Evolutionary conservation across 164 flowering plant genomes (phyloP), one percentile per base, ranked within the genome.

Genomic region (Pachysandra terminalis): DNA sequence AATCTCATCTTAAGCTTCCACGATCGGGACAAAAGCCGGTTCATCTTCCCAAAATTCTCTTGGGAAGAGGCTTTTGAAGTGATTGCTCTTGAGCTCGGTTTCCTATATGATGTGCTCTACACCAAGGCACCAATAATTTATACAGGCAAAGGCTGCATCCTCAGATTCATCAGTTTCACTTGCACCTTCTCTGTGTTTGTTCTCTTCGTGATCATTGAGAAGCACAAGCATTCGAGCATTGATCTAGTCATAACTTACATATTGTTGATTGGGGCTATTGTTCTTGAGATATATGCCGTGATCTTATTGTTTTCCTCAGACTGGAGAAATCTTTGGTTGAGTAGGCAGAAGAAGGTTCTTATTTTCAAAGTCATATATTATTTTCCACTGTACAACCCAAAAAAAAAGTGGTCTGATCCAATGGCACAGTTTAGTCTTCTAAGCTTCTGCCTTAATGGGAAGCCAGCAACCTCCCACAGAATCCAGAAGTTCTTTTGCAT

Each of bases 71-170:
- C 68, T 41, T 70, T 35, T 16, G 25, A 27, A n/a, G 24, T 70
- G 1, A 13, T 70, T 3, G 63, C 56, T 48, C 25, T 64, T 25
- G 73, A 70, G 27, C 73, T 70, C 57, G 54, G 58, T 15, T 61
- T 66, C 17, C 22, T 72, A 26, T 72, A 66, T 22, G 70, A 65
- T 0, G 41, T 59, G 10, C 49, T 72, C 14, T 66, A 28, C 57
- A 72, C 70, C 57, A 72, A 72, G 57, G 37, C 58, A 9, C 32
- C 48, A 25, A 62, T 61, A 14, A 28, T 72, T 55, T 52, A 61
- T 55, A 59, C 61, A 14, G 9, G 27, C 9, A 16, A 1, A 59
- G 61, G 61, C 19, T 27, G 5, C 40, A 26, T 59, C 27, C 40
- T 59, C n/a, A 35, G 40, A 35, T 26, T 27, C 40, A 13, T 59